Base-by-base conservation (phyloP, 805 yeast genomes). In the Zygotorulaspora danielsina region DNA sequence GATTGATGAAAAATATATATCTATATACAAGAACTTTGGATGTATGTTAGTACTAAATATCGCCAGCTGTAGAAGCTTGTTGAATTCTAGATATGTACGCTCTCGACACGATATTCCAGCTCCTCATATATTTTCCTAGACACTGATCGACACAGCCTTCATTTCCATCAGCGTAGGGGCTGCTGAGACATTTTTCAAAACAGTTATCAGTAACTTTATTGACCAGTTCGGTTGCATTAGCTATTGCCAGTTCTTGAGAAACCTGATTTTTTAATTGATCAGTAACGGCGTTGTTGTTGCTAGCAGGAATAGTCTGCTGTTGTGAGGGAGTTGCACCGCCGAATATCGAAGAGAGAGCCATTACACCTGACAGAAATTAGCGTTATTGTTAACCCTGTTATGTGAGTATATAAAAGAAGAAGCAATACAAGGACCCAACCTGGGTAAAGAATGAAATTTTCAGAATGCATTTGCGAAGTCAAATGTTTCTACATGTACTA, bases 121-220 rank as follows among this genome's bases (percentile, higher is more conserved):
- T 79, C 61, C 83, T 76, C 90, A 88, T 81, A 64, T 85, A 89
- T 66, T 86, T 89, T 48, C 82, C 80, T 51, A 84, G 72, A 61
- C 97, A 89, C 60, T 80, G 82, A 43, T 72, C 76, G 34, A 85
- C 73, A 65, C 96, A 88, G 19, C 63, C 64, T 40, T 76, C 76
- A 54, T 88, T 87, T 5, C 66, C 71, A 2, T 69, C 49, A 15
- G 72, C 53, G 27, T 78, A 76, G 12, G 95, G 95, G 30, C 69
- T 70, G 11, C 62, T 62, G 34, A 85, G 69, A 64, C 97, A 89
- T 60, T 79, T 76, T 34, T 81, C 82, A 61, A 84, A 89, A 63
- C 97, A 89, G 69, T 84, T 84, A 51, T 81, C 88, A 9, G 95
- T 81, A 59, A 86, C 75, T 54, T 85, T 82, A 65, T 80, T 83